Evolutionary conservation across 2,329 filamentous ascomycete species (phyloP).

Genomic region (Acrocalymma vagum): DNA sequence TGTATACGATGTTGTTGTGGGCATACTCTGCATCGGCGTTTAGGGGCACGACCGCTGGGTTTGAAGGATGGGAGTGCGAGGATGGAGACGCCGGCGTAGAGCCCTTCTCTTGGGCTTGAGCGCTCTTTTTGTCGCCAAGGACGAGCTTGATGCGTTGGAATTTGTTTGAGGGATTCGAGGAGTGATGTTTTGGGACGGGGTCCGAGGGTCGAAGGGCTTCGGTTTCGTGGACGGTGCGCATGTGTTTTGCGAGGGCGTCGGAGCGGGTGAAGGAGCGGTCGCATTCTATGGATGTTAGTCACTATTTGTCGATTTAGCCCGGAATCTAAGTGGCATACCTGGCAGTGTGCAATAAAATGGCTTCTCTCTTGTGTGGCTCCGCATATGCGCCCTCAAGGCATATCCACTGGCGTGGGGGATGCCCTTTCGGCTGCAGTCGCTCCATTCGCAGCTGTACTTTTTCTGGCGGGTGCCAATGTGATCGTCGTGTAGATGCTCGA

Average conservation of each 20-base stretch:
- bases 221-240: conserved; percentile 98
- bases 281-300: conserved; percentile 72
- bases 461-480: conserved; percentile 94
- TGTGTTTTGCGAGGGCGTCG: conserved; percentile 95
- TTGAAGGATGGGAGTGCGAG: conserved; percentile 32
- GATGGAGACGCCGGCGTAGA: conserved; percentile 46
- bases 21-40: conserved; percentile 49
- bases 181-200: conserved; percentile 72
- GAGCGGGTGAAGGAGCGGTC: conserved; percentile 96
- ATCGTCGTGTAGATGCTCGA: conserved; percentile 74
- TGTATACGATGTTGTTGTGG: conserved; percentile 67
- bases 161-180: conserved; percentile 55
- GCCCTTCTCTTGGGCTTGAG: conserved; percentile 38
- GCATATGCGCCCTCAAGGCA: conserved; percentile 95
- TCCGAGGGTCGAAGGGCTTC: conserved; percentile 84
- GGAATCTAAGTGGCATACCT: conserved; percentile 63
- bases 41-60: conserved; percentile 28
- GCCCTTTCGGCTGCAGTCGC: conserved; percentile 85
- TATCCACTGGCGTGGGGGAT: conserved; percentile 94
- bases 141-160: conserved; percentile 55
- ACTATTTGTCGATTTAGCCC: too few relatives aligned
- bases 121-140: conserved; percentile 46
- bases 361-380: conserved; percentile 97
- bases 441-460: conserved; percentile 99
- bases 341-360: conserved; percentile 96